Evolutionary conservation across 768 basidiomycete genomes (phyloP), one percentile per base, ranked within the genome.

Genomic region (Lenzites betulinus): DNA sequence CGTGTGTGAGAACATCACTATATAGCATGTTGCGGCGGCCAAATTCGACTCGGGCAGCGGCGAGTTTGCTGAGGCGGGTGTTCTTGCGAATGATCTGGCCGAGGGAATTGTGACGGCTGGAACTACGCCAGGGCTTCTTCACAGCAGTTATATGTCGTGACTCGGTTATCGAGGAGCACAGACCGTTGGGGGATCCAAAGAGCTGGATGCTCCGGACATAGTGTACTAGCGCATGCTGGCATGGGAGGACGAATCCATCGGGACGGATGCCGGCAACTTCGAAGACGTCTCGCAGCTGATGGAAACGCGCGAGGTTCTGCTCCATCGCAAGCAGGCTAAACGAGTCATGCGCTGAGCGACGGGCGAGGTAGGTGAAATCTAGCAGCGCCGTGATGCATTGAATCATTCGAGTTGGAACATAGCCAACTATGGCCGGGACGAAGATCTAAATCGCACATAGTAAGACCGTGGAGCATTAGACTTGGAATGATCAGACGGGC

Each of bases 151-250:
- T 70, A 30, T 54, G 50, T 47, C 43, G 39, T 2, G 52, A 42
- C 59, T 60, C 41, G 18, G 20, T 65, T 22, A 65, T 63, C 22
- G 64, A 65, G 20, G 64, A 55, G 39, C 64, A 65, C 12, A 65
- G 30, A 0, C 64, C 64, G 48, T 65, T 71, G 11, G 64, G 71
- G 0, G 71, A 64, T 1, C 64, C 70, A 48, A 70, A 74, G 2
- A 54, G 22, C 8, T 39, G 22, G 55, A 72, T 74, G 3, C 53
- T 25, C 8, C 16, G n/a, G 1, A 47, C 11, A 39, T 73, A 74
- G 33, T 73, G 73, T 9, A 51, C 15, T 5, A 73, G 60, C 11
- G 71, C 52, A 42, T 72, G 72, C 28, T 74, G 73, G 2, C 66
- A 57, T 2, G 64, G 71, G 20, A 68, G 67, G 1, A 33, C 43